Evolutionary conservation across 164 flowering plant genomes (phyloP).

Genomic region (Litsea cubeba): DNA sequence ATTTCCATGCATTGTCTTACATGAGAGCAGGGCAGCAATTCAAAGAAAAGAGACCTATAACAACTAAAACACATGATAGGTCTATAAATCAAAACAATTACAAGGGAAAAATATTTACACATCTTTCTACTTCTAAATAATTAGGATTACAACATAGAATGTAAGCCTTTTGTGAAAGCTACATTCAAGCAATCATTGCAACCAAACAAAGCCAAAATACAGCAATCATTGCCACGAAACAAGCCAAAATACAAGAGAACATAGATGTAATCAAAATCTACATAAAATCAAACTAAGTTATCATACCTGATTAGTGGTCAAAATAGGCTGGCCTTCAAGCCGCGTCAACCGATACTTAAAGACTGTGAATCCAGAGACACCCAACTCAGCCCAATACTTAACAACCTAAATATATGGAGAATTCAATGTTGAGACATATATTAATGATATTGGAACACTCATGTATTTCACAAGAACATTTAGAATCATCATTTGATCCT

Average conservation of each 20-base stretch:
- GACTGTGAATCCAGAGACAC: slow-evolving; percentile 76
- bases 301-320: slow-evolving; percentile 76
- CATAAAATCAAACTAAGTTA: not conserved
- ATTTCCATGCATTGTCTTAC: no score
- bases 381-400: slow-evolving; percentile 73
- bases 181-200: not conserved
- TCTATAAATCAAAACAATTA: no score
- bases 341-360: slow-evolving; percentile 65
- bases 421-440: not conserved
- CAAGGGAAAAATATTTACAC: no score
- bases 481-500: no score
- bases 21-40: no score
- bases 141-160: no score
- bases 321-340: slow-evolving; percentile 64
- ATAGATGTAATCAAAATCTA: not conserved
- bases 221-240: not conserved
- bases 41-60: no score
- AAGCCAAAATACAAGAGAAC: not conserved
- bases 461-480: no score
- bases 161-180: not conserved
- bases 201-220: not conserved
- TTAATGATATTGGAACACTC: no score
- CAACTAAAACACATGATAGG: no score
- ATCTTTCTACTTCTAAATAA: no score
- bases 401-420: slow-evolving; percentile 43